Conservation (phyloP, 75 land plant species). For the Sequoiadendron giganteum region DNA sequence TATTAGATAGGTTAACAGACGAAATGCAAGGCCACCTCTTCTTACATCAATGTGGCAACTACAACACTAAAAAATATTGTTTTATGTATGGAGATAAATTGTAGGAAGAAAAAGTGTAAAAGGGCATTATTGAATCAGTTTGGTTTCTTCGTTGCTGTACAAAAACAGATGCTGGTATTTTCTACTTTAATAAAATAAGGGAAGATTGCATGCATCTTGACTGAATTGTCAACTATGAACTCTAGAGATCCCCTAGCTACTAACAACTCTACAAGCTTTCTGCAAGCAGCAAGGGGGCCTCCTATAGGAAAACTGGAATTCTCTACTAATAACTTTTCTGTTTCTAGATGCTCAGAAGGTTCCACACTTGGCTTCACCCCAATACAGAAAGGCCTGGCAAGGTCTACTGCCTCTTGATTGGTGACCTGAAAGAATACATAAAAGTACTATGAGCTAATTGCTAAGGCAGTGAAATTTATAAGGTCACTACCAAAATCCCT, state of each 20-base stretch:
- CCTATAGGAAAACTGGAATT: not conserved
- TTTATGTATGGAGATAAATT: not conserved
- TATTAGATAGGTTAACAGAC: not conserved
- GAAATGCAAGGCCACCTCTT: not conserved
- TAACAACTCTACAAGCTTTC: constrained; percentile 49
- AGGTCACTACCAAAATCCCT: not conserved
- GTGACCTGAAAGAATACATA: constrained; percentile 34
- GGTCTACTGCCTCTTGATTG: constrained; percentile 77
- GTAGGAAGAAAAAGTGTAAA: not conserved
- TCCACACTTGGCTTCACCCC: not conserved
- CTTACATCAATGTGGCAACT: not conserved
- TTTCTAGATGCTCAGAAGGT: not conserved
- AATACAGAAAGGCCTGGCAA: constrained; percentile 15
- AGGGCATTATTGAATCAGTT: not conserved
- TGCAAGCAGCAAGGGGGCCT: constrained; percentile 36
- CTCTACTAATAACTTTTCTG: not conserved
- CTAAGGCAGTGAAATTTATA: not conserved
- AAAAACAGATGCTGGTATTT: not conserved
- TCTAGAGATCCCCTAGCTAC: constrained; percentile 48
- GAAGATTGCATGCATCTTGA: too few relatives aligned
- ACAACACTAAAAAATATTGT: not conserved
- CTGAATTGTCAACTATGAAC: not conserved
- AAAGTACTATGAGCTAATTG: not conserved
- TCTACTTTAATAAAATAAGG: too few relatives aligned
- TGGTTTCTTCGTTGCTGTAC: not conserved